Conservation (phyloP, 1,284 basidiomycete genomes). For the Tausonia pullulans region DNA sequence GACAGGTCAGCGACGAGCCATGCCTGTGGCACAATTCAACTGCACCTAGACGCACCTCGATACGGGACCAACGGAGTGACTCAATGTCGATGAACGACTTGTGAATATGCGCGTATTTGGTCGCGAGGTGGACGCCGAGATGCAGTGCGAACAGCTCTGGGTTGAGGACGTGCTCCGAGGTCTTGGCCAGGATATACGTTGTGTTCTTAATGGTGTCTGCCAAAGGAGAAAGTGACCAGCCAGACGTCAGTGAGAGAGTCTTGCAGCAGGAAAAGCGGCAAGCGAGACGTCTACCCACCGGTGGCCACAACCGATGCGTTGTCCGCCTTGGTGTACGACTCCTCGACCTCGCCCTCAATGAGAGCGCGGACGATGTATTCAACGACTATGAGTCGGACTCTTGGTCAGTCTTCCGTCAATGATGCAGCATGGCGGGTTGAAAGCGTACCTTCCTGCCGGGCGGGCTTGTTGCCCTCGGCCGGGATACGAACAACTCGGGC, state of each 20-base stretch:
- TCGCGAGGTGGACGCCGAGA: slow-evolving; percentile 71
- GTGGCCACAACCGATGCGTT: slow-evolving; percentile 76
- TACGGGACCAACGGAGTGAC: slow-evolving; percentile 76
- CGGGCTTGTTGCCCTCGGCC: slow-evolving; percentile 37
- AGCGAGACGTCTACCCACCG: slow-evolving; percentile 41
- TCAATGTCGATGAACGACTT: slow-evolving; percentile 67
- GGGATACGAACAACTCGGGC: slow-evolving; percentile 59
- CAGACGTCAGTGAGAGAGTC: slow-evolving; percentile 18
- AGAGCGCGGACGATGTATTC: slow-evolving; percentile 69
- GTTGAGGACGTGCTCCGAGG: slow-evolving; percentile 67
- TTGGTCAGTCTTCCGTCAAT: no score
- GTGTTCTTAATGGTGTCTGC: slow-evolving; percentile 72
- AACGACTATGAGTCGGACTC: slow-evolving; percentile 38
- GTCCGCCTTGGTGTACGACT: slow-evolving; percentile 68
- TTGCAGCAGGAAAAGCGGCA: slow-evolving; percentile 2
- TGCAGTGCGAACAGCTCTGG: slow-evolving; percentile 81
- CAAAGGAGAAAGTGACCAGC: slow-evolving; percentile 23
- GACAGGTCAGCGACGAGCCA: background rate
- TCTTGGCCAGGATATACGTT: slow-evolving; percentile 76
- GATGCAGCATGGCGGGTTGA: no score
- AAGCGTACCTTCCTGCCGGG: slow-evolving; percentile 43
- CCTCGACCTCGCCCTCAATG: slow-evolving; percentile 66
- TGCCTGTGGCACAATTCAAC: background rate
- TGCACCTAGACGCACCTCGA: slow-evolving; percentile 41
- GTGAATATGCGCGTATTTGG: slow-evolving; percentile 66